Evolutionary conservation across 352 stramenopile genomes (phyloP).

Genomic region (Chrysophaeum taylorii): DNA sequence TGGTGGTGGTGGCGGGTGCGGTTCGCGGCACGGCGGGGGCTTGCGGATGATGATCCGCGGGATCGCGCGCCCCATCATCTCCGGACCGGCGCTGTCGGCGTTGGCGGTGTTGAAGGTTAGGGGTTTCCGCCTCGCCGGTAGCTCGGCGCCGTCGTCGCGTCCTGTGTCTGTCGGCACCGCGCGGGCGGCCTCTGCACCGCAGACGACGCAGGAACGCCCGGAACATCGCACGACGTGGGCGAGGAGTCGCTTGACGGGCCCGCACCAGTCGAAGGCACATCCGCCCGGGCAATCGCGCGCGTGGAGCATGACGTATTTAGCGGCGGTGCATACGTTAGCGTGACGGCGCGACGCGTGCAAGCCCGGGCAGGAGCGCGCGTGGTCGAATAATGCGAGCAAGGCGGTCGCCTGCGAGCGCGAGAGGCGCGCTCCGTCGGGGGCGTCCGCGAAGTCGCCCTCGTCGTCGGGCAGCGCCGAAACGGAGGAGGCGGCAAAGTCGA

Average conservation of each 20-base stretch:
- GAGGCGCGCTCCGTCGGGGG: neutral
- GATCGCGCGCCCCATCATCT: too few relatives aligned
- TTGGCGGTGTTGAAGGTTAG: too few relatives aligned
- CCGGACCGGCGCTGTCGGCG: too few relatives aligned
- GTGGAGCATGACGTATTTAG: slow-evolving; percentile 6
- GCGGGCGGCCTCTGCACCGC: too few relatives aligned
- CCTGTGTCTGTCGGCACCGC: too few relatives aligned
- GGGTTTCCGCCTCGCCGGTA: too few relatives aligned
- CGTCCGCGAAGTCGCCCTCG: neutral
- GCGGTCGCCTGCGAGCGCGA: neutral
- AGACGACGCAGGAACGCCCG: neutral
- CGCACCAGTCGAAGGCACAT: neutral
- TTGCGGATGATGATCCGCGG: too few relatives aligned
- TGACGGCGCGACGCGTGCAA: neutral
- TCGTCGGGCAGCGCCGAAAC: too few relatives aligned
- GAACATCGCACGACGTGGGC: neutral
- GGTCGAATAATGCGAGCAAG: neutral
- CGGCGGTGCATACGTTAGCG: neutral
- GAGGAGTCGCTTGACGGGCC: neutral
- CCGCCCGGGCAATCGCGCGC: neutral
- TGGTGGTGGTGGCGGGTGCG: too few relatives aligned
- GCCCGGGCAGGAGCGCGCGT: neutral
- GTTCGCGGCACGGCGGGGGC: too few relatives aligned
- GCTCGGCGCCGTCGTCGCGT: too few relatives aligned
- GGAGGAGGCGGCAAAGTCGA: too few relatives aligned